phyloP scores from a whole-genome alignment of 345 rosid genomes.

The Clarkia xantiana region DNA sequence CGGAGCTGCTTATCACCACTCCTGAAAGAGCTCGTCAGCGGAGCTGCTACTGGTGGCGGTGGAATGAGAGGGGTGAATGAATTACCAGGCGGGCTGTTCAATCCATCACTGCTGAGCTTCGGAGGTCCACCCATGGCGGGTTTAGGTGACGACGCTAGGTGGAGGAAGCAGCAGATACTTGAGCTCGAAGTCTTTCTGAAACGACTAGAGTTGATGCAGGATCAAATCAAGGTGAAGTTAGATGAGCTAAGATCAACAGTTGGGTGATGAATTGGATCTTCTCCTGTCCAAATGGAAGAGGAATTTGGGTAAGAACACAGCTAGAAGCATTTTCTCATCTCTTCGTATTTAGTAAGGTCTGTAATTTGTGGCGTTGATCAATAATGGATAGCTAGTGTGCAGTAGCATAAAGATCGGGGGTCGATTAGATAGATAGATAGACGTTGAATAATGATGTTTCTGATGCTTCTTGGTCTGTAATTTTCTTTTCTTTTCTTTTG shows the following conservation, averaged over 20 bases:
- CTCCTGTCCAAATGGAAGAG: conserved; percentile 1
- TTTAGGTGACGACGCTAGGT: conserved; percentile 51
- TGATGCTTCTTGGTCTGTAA: too few relatives aligned
- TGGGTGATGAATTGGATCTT: conserved; percentile 15
- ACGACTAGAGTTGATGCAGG: conserved; percentile 86
- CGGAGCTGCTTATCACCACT: conserved; percentile 60
- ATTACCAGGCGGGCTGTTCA: conserved; percentile 2
- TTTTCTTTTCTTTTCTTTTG: too few relatives aligned
- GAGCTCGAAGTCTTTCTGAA: conserved; percentile 87
- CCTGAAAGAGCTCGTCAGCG: conserved; percentile 55
- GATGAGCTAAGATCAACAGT: conserved; percentile 56
- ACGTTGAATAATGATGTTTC: too few relatives aligned
- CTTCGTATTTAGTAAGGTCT: not conserved
- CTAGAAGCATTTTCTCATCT: not conserved
- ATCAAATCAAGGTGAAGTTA: conserved; percentile 63
- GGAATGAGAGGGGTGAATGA: conserved; percentile 21
- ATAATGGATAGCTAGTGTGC: too few relatives aligned
- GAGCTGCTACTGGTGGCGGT: conserved; percentile 16
- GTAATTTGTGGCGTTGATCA: too few relatives aligned
- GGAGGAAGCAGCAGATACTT: conserved; percentile 94
- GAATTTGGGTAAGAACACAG: conserved; percentile 3
- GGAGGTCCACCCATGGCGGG: conserved; percentile 25
- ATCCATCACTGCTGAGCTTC: conserved; percentile 22
- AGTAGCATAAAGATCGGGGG: too few relatives aligned
- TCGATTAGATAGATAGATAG: too few relatives aligned